Percentiles rank a stretch among this genome's conserved stretches.
Evolutionary conservation across 2,329 filamentous ascomycete species (phyloP).

Genomic region (Exophiala dermatitidis): DNA sequence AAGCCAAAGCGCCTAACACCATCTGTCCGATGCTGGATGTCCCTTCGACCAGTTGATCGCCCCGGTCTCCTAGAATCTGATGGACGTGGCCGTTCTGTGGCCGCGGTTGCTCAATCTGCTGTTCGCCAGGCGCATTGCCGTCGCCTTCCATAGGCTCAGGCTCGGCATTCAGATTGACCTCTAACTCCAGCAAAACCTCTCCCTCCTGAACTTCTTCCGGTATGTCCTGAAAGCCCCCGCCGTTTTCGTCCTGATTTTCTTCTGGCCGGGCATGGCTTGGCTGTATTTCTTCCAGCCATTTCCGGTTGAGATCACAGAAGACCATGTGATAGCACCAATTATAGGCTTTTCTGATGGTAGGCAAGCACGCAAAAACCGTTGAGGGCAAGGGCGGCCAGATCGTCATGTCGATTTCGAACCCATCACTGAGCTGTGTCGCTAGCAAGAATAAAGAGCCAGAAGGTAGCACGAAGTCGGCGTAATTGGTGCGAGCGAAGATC

Average conservation of each 20-base stretch:
- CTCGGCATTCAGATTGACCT: constrained; percentile 45
- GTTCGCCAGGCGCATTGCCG: constrained; percentile 26
- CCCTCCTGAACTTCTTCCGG: constrained; percentile 33
- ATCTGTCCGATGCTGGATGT: constrained; percentile 52
- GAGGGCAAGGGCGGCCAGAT: constrained; percentile 61
- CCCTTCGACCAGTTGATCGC: constrained; percentile 47
- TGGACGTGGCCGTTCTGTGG: constrained; percentile 27
- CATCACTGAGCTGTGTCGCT: constrained; percentile 38
- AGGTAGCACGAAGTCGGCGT: constrained; percentile 58
- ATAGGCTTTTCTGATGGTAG: constrained; percentile 59
- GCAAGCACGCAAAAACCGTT: constrained; percentile 58
- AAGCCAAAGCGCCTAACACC: constrained; percentile 63
- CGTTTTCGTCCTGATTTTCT: constrained; percentile 28
- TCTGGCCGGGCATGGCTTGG: constrained; percentile 42
- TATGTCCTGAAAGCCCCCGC: constrained; percentile 28
- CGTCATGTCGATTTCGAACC: constrained; percentile 45
- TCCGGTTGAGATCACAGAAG: constrained; percentile 51
- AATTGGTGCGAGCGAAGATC: constrained; percentile 58
- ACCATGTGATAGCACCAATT: constrained; percentile 54
- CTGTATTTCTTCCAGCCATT: constrained; percentile 57
- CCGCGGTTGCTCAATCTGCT: constrained; percentile 1
- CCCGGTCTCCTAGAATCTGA: constrained; percentile 28
- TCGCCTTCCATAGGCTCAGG: constrained; percentile 36
- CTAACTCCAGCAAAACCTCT: constrained; percentile 44
- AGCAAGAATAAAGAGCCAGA: constrained; percentile 54